A percentile compares a stretch with the other conserved stretches of the same genome.
Conservation (phyloP, 2,329 filamentous ascomycete species). For the Fusarium anthophilum region DNA sequence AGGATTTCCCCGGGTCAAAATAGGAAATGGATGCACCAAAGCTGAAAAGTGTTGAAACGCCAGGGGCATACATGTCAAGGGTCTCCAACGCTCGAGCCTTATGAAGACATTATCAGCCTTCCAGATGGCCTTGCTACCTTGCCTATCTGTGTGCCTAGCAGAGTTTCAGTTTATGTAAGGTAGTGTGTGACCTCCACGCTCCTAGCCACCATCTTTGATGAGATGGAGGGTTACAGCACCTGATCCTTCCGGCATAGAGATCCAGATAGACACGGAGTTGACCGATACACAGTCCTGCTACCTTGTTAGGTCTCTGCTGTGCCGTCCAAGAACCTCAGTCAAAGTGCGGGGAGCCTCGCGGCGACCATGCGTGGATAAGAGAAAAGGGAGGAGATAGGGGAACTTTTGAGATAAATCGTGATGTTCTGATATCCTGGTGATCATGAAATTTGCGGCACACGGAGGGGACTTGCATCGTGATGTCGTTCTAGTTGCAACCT, state of each 20-base stretch:
- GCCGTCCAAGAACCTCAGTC: constrained; percentile 9
- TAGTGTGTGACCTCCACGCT: constrained; percentile 14
- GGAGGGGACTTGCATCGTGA: background rate
- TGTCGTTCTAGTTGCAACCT: background rate
- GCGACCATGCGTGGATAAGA: background rate
- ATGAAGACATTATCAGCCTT: background rate
- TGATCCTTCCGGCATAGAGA: background rate
- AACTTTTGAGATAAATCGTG: constrained; percentile 26
- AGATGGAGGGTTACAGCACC: constrained; percentile 9
- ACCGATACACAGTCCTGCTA: constrained; percentile 5
- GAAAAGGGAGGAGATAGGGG: background rate
- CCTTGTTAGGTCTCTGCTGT: constrained; percentile 8
- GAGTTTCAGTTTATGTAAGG: constrained; percentile 27
- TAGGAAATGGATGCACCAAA: constrained; percentile 16
- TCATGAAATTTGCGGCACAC: background rate
- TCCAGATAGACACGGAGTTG: constrained; percentile 19
- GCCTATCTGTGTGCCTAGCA: background rate
- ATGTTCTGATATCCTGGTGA: background rate
- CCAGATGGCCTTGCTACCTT: background rate
- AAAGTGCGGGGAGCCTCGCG: constrained; percentile 12
- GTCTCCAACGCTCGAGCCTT: background rate
- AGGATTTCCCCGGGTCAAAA: constrained; percentile 15
- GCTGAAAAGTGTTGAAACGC: constrained; percentile 18
- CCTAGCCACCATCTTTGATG: constrained; percentile 8
- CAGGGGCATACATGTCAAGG: background rate